These are phyloP conservation scores for Cenchrus fungigraminus DNA, from an alignment of 176 grass and related monocot genomes.

Conservation along the genomic window DNA sequence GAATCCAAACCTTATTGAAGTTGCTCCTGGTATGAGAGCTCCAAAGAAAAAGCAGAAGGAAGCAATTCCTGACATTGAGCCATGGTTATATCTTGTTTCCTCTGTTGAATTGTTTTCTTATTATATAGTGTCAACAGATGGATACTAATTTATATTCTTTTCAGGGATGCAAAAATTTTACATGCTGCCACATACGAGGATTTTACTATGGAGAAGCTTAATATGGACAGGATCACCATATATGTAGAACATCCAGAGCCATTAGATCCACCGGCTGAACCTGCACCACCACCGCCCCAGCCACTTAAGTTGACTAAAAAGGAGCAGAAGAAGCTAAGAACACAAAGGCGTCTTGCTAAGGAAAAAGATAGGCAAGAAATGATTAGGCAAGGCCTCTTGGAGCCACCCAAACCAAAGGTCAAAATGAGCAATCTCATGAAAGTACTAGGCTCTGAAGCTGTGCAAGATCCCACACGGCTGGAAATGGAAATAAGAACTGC, in stretches of 20 bases:
- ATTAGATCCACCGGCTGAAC: conserved; percentile 86
- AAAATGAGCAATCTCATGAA: conserved; percentile 99
- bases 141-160: conserved; percentile 29
- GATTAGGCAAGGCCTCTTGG: conserved; percentile 97
- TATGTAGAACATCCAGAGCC: conserved; percentile 94
- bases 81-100: conserved; percentile 77
- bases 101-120: neutral
- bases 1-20: conserved; percentile 94
- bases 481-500: conserved; percentile 92
- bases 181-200: conserved; percentile 61
- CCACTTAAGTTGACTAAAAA: conserved; percentile 96
- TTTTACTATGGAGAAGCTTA: conserved; percentile 65
- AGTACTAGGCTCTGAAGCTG: conserved; percentile 92
- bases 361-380: conserved; percentile 99
- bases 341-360: conserved; percentile 93
- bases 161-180: conserved; percentile 85
- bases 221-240: conserved; percentile 86
- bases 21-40: conserved; percentile 59
- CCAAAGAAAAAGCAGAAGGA: conserved; percentile 88
- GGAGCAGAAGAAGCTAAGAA: conserved; percentile 97
- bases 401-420: conserved; percentile 95
- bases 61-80: conserved; percentile 94
- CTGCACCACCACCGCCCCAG: conserved; percentile 82
- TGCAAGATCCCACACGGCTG: conserved; percentile 89
- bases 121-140: conserved; percentile 1